These are phyloP conservation scores for Phialophora verrucosa DNA, from an alignment of 2,329 filamentous ascomycete species.

Conservation along the genomic window DNA sequence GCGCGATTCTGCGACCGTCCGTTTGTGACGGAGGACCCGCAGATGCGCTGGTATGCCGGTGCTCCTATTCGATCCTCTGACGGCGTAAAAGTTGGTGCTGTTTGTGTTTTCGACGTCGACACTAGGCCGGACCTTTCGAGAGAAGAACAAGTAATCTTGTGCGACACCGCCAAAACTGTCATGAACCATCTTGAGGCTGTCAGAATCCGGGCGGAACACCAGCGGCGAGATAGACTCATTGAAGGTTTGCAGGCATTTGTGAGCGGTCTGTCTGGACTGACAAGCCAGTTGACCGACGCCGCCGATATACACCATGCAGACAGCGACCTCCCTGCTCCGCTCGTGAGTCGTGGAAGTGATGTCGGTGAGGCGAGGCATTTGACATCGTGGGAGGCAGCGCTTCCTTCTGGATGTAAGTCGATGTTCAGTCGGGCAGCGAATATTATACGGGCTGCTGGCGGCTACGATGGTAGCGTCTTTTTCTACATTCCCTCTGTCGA, in stretches of 20 bases:
- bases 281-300: background rate
- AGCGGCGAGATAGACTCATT: slow-evolving; percentile 59
- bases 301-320: background rate
- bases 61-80: slow-evolving; percentile 65
- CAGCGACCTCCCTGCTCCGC: background rate
- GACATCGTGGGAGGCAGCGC: slow-evolving; percentile 14
- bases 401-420: slow-evolving; percentile 11
- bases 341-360: background rate
- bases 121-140: slow-evolving; percentile 57
- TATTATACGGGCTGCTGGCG: slow-evolving; percentile 51
- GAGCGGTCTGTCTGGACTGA: slow-evolving; percentile 41
- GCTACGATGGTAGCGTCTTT: slow-evolving; percentile 47
- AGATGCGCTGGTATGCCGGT: slow-evolving; percentile 59
- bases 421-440: slow-evolving; percentile 53
- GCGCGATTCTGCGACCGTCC: slow-evolving; percentile 40
- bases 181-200: slow-evolving; percentile 67
- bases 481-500: slow-evolving; percentile 32
- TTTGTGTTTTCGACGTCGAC: slow-evolving; percentile 47
- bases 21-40: slow-evolving; percentile 44
- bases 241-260: slow-evolving; percentile 61
- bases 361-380: background rate
- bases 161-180: slow-evolving; percentile 60
- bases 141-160: slow-evolving; percentile 59
- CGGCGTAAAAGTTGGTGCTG: slow-evolving; percentile 63
- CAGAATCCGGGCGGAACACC: slow-evolving; percentile 57